These are phyloP conservation scores for Penicillium sclerotigenum DNA, from an alignment of 2,329 filamentous ascomycete species.

Conservation along the genomic window DNA sequence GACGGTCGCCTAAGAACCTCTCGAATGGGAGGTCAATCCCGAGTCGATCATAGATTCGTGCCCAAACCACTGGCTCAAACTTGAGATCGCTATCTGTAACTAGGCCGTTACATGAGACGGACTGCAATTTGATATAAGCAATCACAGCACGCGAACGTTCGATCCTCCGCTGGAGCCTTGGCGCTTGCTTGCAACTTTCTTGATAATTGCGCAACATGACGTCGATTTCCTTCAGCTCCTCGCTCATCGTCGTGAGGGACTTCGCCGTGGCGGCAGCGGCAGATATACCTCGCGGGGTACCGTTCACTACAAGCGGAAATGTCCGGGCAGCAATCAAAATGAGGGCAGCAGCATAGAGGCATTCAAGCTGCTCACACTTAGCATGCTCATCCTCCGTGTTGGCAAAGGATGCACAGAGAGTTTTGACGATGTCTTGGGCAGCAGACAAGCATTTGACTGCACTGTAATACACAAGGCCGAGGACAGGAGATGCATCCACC, in stretches of 20 bases:
- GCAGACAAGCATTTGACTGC: background rate
- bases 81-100: no score
- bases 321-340: background rate
- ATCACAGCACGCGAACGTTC: background rate
- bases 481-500: background rate
- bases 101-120: no score
- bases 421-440: background rate
- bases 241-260: no score
- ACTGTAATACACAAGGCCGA: background rate
- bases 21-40: background rate
- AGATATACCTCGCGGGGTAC: no score
- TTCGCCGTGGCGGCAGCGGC: no score
- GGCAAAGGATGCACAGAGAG: background rate
- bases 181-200: background rate
- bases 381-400: background rate
- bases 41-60: background rate
- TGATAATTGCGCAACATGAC: background rate
- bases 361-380: background rate
- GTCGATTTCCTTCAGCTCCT: no score
- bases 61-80: background rate
- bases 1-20: background rate
- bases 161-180: background rate
- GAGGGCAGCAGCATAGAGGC: background rate
- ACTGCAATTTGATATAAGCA: fast-evolving
- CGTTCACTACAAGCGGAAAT: no score